Base-by-base conservation (phyloP, 2,329 filamentous ascomycete species). In the Penicillium sp. region DNA sequence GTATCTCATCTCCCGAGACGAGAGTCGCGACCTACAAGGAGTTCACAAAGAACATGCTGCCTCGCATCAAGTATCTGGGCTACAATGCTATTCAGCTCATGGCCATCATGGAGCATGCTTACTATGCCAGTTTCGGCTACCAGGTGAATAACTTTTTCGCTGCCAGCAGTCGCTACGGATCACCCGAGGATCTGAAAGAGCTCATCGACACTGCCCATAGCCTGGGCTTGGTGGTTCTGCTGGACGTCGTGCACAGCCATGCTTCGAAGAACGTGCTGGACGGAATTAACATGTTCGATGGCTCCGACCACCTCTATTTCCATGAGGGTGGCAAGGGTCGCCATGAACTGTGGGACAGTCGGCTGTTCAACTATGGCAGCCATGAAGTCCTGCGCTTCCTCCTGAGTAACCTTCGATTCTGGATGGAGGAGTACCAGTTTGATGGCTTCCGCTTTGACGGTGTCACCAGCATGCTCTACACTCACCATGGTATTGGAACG, bases 71-170 rank as follows among this genome's bases (percentile, higher is more conserved):
- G 68, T 78, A 85, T 58, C 79, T 97, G 39, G 94, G 92, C 36
- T 99, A 99, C 79, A 97, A 99, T 69, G 89, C 92, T 48, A 97
- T 99, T 62, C 94, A 99, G 71, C 80, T 99, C 58, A 99, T 99
- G 94, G 94, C 94, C 41, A 81, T 99, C 68, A 99, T 99, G 92
- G 94, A 99, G 70, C 94, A 99, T 74, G 94, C 94, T 44, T 99
- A 99, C 79, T 99, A 99, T 71, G 94, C 94, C 65, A 97, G 92
- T 68, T 99, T 99, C 65, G 94, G 94, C 42, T 99, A 99, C 73
- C 94, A 99, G 74, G 85, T 99, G 75, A 99, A 97, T 78, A 96
- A 89, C 74, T 99, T 99, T 79, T 99, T 97, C 65, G 94, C 94
- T 25, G 92, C 92, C 11, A 96, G 92, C 73, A 97, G 92, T 72